Base-by-base conservation (phyloP, 805 yeast genomes). In the Candida pseudofarinosa region DNA sequence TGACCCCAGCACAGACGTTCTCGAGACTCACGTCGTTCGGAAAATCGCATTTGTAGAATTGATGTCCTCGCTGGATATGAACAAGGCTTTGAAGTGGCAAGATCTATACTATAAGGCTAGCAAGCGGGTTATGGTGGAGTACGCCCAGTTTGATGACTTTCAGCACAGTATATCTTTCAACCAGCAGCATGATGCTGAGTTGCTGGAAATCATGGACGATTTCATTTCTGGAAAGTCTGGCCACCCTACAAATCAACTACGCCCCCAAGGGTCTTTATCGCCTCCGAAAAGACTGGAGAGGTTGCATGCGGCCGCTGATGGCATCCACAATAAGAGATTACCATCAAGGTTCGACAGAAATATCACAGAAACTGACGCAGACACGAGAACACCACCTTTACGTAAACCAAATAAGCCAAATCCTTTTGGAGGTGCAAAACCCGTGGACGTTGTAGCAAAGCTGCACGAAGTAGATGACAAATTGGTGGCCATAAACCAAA, bases 351-450 rank as follows among this genome's bases (percentile, higher is more conserved):
- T 34, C 33, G 30, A n/a, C 38, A n/a, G 4, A 33, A 37, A 19
- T 40, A 38, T 4, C 20, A 18, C 8, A 16, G 18, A 39, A 40
- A 32, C 6, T n/a, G 34, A 32, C 13, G 14, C 34, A n/a, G 17
- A 32, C 7, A 8, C 17, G 7, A 32, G 17, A 13, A 10, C 32
- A 10, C 32, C 44, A 15, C 44, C 51, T 6, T 30, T 30, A 47
- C 39, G 43, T 43, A 41, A 53, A 42, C 35, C 59, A 41, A 62
- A 69, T 3, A 81, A 77, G 52, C 48, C 76, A 0, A 85, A 80
- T 56, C 93, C 95, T 4, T 88, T 88, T 67, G 96, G 96, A 0
- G 67, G 76, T 3, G 96, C 96, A 1, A 85, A 80, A 62, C 96
- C 96, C 1, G 91, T 88, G 4, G 96, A 88, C 59, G 79, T 85